Conservation (phyloP, 352 stramenopile genomes). For the Pythium graminicola region DNA sequence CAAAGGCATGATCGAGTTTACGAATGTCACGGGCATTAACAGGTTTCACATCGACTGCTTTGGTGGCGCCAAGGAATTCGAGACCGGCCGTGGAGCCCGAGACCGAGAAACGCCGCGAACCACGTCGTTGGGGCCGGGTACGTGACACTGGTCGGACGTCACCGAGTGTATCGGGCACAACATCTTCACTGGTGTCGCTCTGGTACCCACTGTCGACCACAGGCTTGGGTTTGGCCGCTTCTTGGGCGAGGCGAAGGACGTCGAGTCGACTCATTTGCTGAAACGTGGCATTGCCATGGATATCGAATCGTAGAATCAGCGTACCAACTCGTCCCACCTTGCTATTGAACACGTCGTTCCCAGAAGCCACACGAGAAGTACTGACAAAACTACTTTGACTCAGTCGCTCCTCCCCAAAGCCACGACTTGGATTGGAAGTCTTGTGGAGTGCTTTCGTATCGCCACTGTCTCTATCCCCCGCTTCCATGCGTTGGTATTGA, state of each 20-base stretch:
- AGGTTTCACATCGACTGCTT: conserved; percentile 28
- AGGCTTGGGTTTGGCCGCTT: conserved; percentile 30
- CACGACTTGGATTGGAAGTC: conserved; percentile 6
- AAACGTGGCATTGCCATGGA: conserved; percentile 43
- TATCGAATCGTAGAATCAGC: conserved; percentile 35
- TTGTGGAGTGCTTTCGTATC: conserved; percentile 11
- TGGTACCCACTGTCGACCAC: not conserved
- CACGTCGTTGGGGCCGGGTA: not conserved
- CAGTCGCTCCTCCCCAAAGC: conserved; percentile 1
- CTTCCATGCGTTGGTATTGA: conserved; percentile 37
- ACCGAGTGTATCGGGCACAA: not conserved
- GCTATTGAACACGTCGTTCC: conserved; percentile 21
- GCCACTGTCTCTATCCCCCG: conserved; percentile 15
- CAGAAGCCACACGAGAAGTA: conserved; percentile 8
- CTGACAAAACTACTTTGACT: conserved; percentile 13
- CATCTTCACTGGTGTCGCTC: conserved; percentile 11
- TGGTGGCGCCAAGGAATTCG: conserved; percentile 4
- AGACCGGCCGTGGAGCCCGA: not conserved
- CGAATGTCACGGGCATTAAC: conserved; percentile 74
- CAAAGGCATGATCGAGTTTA: conserved; percentile 71
- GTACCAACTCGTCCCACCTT: conserved; percentile 16
- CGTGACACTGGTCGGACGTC: not conserved
- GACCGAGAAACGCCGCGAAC: conserved; percentile 10
- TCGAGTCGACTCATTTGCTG: conserved; percentile 60
- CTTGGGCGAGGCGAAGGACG: conserved; percentile 49